Base-by-base conservation (phyloP, 352 stramenopile species). In the Hyaloperonospora arabidopsidis region DNA sequence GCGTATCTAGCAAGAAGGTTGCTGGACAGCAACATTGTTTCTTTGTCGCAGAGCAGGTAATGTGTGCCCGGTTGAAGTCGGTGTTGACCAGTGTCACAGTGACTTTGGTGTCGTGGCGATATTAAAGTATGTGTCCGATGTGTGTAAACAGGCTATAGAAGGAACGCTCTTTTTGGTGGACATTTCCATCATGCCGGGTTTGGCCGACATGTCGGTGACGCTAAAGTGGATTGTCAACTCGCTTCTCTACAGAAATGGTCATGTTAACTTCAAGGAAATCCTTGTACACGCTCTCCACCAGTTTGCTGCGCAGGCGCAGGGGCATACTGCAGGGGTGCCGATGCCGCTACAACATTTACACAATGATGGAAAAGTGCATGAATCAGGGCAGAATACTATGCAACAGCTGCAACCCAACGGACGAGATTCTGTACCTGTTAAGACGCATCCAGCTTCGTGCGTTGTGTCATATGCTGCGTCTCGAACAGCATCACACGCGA, bases 201-300 rank as follows among this genome's bases (percentile, higher is more conserved):
- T 87, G 18, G 70, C 74, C 2, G 84, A 93, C 38, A 77, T 92
- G 65, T 89, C 79, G 1, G 77, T 89, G 44, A 92, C 84, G 15
- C 68, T 93, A 43, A 95, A 95, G 66, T 93, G 84, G 79, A 88
- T 95, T 64, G 82, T 92, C 41, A 88, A 89, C 52, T 90, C 80
- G 36, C 46, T 95, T 45, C 57, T 93, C 32, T 93, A 92, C 57
- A 79, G 86, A 60, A 91, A 93, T 55, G 81, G 79, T 6, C 84
- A 95, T 56, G 48, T 85, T 45, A 69, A 86, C 23, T 87, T 93
- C 46, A 87, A 89, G 59, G 66, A 91, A 53, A 76, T 94, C 23
- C 72, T 92, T 49, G 85, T 91, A 65, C 77, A 79, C 48, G 74
- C 73, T 19, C 65, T 91, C 2, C 47, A 77, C 40, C 74, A 81